Conservation (phyloP, 2,329 filamentous ascomycete species). For the Cadophora sp. region DNA sequence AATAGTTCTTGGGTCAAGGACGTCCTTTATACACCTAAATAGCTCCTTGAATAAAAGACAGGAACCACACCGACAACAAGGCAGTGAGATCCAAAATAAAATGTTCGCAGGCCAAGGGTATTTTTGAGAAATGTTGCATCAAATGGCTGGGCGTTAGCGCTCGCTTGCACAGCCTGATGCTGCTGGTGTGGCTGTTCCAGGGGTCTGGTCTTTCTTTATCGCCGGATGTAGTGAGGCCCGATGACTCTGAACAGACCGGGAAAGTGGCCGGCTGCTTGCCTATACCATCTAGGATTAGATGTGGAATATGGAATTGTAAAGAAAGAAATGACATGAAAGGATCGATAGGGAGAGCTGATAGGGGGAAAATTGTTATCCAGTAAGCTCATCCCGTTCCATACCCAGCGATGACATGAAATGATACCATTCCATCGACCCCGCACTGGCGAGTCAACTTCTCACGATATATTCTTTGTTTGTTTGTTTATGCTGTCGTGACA, state of each 20-base stretch:
- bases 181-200: conserved; percentile 15
- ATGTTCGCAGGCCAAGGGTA: neutral
- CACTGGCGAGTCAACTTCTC: neutral
- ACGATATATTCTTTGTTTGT: neutral
- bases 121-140: conserved; percentile 18
- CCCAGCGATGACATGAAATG: neutral
- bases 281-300: neutral
- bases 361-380: neutral
- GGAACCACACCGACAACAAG: conserved; percentile 16
- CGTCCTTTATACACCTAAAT: conserved; percentile 15
- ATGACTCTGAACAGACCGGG: neutral
- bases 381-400: neutral
- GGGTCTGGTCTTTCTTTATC: conserved; percentile 10
- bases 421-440: neutral
- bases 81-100: conserved; percentile 13
- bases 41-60: conserved; percentile 6
- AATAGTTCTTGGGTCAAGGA: conserved; percentile 18
- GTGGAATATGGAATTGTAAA: neutral
- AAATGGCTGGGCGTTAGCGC: conserved; percentile 20
- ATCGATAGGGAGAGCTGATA: neutral
- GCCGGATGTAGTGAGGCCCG: conserved; percentile 15
- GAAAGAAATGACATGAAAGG: neutral
- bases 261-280: neutral
- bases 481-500: neutral
- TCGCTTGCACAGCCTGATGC: conserved; percentile 20